Evolutionary conservation across 768 basidiomycete genomes (phyloP), one percentile per base, ranked within the genome.

Genomic region (Rhizopogon vinicolor): DNA sequence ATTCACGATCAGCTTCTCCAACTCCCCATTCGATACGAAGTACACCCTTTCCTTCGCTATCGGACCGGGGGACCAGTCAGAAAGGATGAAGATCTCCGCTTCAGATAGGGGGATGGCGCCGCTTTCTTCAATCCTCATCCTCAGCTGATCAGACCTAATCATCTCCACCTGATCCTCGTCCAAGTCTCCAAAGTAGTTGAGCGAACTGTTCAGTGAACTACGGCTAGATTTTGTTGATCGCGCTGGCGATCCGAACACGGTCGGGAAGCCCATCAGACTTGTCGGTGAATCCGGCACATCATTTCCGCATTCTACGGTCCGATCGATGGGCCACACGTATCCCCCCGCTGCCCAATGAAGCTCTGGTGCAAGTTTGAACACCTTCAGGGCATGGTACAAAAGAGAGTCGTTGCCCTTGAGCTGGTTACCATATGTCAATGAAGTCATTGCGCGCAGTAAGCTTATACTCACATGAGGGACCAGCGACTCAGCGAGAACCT

Each of bases 291-390:
- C 70, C 7, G 60, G 58, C 54, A 75, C 69, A 40, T 84, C 81
- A 51, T 73, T 74, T 40, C 76, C 76, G 53, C 81, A 78, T 62
- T 91, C 87, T 18, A 91, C 85, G 0, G 81, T 78, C 50, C 81
- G 80, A 62, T 88, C 86, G 25, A 82, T 75, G 0, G 89, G 84
- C 90, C 91, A 92, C 58, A 92, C 76, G 66, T 87, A 91, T 18
- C 89, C 89, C 2, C 89, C 89, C 33, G 91, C 90, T 16, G 85
- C 83, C 86, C 88, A 92, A 56, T 87, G 87, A 1, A 92, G 77
- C 57, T 87, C 87, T 0, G 88, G 87, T 1, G 73, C 68, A 44
- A 92, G 81, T 57, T 90, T 90, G 75, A 84, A 89, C 40, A 86
- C 68, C 67, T 87, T 89, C 65, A 91, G 71, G 3, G 89, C 86